Percentiles rank a stretch among this genome's conserved stretches.
These are phyloP conservation scores for Cyclocybe aegerita DNA, from an alignment of 768 basidiomycete genomes.

Conservation along the genomic window DNA sequence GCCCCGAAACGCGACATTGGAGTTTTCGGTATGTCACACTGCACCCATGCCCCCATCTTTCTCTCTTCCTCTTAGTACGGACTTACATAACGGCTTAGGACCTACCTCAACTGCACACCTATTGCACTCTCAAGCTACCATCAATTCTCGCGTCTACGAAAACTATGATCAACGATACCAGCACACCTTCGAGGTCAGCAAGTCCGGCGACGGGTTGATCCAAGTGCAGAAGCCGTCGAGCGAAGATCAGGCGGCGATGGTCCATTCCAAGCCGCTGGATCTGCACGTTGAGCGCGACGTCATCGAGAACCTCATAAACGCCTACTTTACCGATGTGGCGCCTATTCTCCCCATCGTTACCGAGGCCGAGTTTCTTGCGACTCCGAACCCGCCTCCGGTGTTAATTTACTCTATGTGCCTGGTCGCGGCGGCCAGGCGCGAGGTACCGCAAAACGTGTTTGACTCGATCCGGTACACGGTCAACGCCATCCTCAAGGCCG, in stretches of 20 bases:
- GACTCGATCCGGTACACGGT: constrained; percentile 87
- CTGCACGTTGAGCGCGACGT: constrained; percentile 75
- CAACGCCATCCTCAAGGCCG: constrained; percentile 81
- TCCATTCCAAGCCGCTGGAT: constrained; percentile 64
- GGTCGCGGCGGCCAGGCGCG: constrained; percentile 83
- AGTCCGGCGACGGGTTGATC: constrained; percentile 86
- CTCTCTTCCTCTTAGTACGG: constrained; percentile 30
- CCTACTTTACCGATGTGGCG: constrained; percentile 87
- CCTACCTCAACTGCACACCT: constrained; percentile 87
- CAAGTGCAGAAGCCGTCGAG: constrained; percentile 64
- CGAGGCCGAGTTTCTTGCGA: constrained; percentile 82
- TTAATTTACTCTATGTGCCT: constrained; percentile 94
- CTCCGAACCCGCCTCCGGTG: constrained; percentile 70
- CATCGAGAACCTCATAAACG: constrained; percentile 82
- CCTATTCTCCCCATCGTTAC: constrained; percentile 90
- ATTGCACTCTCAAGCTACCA: constrained; percentile 84
- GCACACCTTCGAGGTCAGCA: constrained; percentile 83
- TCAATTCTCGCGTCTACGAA: constrained; percentile 85
- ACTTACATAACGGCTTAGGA: constrained; percentile 58
- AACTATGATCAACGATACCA: constrained; percentile 86
- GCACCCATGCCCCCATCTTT: constrained; percentile 9
- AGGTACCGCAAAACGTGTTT: constrained; percentile 83
- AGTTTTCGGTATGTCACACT: constrained; percentile 53
- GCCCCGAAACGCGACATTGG: constrained; percentile 54
- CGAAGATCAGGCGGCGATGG: constrained; percentile 49